Base-by-base conservation (phyloP, 352 stramenopile species). In the Blastocystis sp. region DNA sequence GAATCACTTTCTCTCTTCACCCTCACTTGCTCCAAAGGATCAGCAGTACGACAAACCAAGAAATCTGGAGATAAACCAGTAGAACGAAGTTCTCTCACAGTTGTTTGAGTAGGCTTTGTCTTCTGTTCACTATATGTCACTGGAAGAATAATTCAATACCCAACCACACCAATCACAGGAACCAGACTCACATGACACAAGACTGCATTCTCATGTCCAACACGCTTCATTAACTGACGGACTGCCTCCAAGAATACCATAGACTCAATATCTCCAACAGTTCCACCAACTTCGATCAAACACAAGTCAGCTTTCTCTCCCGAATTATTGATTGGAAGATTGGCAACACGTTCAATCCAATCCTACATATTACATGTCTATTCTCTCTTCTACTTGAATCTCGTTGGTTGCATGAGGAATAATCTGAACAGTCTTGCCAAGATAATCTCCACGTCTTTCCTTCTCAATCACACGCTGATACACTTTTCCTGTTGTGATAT, bases 21-120 rank as follows among this genome's bases (percentile, higher is more conserved):
- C 24, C 24, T 16, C 0, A 92, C 90, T 3, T 94, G 90, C 88
- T 97, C 91, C 61, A 99, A 91, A 85, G 97, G 92, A 54, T 94
- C 92, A 85, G 91, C 94, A 63, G 90, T 94, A 32, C 96, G 92
- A 90, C 96, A 99, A 87, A 98, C 97, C 86, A 99, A 98, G 9
- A 99, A 92, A 69, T 97, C 94, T 0, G 97, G 96, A 65, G 92
- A 94, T 9, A 99, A 90, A 78, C 97, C 97, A 21, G 98, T 92
- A 29, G 91, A 95, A 43, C 96, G 91, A 67, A 99, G 92, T 91
- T 98, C 96, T 88, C 97, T 97, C 87, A 99, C 97, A 21, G 95
- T 95, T 90, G 99, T 97, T 42, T 99, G 97, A 56, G 97, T 99
- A 0, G 97, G 97, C 92, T 99, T 99, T 21, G 97, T 99, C 92